Base-by-base conservation (phyloP, 306 rosid genomes). In the Quercus parvula region DNA sequence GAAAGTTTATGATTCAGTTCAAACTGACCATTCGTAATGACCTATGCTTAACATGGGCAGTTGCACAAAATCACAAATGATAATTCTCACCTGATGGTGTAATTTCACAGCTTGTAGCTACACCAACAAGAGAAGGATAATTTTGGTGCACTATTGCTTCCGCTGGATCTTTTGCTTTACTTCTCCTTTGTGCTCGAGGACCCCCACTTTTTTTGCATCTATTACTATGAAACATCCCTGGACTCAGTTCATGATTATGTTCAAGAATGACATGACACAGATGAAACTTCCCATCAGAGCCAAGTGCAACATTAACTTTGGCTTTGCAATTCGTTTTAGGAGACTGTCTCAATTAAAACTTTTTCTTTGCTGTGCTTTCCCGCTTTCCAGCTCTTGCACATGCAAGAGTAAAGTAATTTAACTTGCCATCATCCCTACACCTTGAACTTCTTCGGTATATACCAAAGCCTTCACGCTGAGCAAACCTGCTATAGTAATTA, bases 361-460 rank as follows among this genome's bases (percentile, higher is more conserved):
- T 63, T 20, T 52, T 64, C 44, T 64, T 76, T 18, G 20, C 46
- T 5, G 27, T 76, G 49, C 62, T 44, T 30, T 20, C 56, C 18
- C 79, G 72, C 52, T 76, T 76, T 13, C 79, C 79, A 35, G 73
- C 79, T 24, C 55, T 76, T 38, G 73, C 33, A 64, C 79, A 76
- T 41, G 79, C 72, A 49, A 76, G 79, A 14, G 79, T 76, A 28
- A 76, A 76, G 73, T 76, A 76, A 44, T 64, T 76, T 31, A 76
- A 30, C 30, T 76, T 76, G 11, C 79, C 79, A 20, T 76, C 79
- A 1, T 76, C 79, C 19, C 73, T 72, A 20, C 73, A 44, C 72
- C 79, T 76, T 49, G 79, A 76, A 59, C 73, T 76, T 76, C 79
- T 76, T 55, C 79, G 13, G 56, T 76, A 76, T 61, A 76, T 63